Evolutionary conservation across 306 rosid species (phyloP).

Genomic region (Quercus agrifolia): DNA sequence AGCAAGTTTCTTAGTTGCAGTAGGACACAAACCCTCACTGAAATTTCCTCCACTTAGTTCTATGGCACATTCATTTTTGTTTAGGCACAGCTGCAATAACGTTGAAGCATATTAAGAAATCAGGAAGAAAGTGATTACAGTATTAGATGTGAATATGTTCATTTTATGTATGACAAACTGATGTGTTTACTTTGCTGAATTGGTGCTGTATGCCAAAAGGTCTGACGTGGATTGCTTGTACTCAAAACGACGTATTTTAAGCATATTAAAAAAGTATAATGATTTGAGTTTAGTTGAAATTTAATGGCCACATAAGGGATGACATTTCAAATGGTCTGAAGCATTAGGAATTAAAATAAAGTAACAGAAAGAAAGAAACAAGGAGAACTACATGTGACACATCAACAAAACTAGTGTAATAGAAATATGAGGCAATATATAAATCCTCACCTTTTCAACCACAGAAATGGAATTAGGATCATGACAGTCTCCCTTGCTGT

Average conservation of each 20-base stretch:
- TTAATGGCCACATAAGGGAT: too few relatives aligned
- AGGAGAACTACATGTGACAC: background rate
- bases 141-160: background rate
- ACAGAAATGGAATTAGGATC: constrained; percentile 54
- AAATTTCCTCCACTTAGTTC: constrained; percentile 54
- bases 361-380: background rate
- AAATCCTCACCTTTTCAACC: constrained; percentile 62
- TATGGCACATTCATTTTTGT: constrained; percentile 56
- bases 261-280: too few relatives aligned
- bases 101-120: constrained; percentile 9
- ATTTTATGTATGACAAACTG: background rate
- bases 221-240: too few relatives aligned
- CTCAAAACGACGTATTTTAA: too few relatives aligned
- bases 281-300: too few relatives aligned
- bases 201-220: background rate
- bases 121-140: background rate
- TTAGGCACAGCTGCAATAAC: constrained; percentile 59
- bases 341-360: background rate
- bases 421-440: background rate
- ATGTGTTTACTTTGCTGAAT: background rate
- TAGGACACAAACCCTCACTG: constrained; percentile 41
- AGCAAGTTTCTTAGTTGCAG: constrained; percentile 64
- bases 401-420: background rate
- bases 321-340: too few relatives aligned
- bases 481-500: constrained; percentile 65